phyloP scores from a whole-genome alignment of 2,329 filamentous ascomycete species.

The Epichloe amarillans region DNA sequence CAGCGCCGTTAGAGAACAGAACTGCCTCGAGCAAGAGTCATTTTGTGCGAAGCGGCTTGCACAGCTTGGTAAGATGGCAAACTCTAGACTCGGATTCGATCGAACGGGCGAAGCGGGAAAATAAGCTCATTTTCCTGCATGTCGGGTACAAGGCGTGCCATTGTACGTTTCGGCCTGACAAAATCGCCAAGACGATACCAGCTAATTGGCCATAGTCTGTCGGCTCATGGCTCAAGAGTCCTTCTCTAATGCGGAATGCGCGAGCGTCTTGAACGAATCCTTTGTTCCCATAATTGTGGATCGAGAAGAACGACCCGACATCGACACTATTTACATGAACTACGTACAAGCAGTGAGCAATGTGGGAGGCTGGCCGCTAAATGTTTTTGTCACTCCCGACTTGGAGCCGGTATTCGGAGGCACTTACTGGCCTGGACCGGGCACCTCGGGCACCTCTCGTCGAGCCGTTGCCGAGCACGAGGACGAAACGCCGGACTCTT shows the following conservation, averaged over 20 bases:
- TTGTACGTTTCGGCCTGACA: slow-evolving; percentile 42
- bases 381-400: slow-evolving; percentile 90
- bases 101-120: slow-evolving; percentile 61
- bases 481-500: slow-evolving; percentile 59
- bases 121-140: slow-evolving; percentile 83
- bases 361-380: slow-evolving; percentile 85
- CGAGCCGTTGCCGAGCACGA: slow-evolving; percentile 25
- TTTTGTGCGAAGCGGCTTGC: slow-evolving; percentile 57
- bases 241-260: slow-evolving; percentile 72
- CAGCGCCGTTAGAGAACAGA: slow-evolving; percentile 21
- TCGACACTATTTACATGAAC: slow-evolving; percentile 97
- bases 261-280: slow-evolving; percentile 65
- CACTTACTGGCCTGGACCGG: slow-evolving; percentile 86
- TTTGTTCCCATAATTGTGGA: slow-evolving; percentile 92
- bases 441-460: slow-evolving; percentile 40
- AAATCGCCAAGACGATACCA: background rate
- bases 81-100: slow-evolving; percentile 68
- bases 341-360: slow-evolving; percentile 90
- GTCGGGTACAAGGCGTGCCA: slow-evolving; percentile 94
- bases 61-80: slow-evolving; percentile 87
- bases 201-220: slow-evolving; percentile 41
- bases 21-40: slow-evolving; percentile 30
- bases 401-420: slow-evolving; percentile 91
- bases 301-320: slow-evolving; percentile 82
- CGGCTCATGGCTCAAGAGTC: slow-evolving; percentile 90